Evolutionary conservation across 1,284 basidiomycete genomes (phyloP).

Genomic region (Caloboletus firmus): DNA sequence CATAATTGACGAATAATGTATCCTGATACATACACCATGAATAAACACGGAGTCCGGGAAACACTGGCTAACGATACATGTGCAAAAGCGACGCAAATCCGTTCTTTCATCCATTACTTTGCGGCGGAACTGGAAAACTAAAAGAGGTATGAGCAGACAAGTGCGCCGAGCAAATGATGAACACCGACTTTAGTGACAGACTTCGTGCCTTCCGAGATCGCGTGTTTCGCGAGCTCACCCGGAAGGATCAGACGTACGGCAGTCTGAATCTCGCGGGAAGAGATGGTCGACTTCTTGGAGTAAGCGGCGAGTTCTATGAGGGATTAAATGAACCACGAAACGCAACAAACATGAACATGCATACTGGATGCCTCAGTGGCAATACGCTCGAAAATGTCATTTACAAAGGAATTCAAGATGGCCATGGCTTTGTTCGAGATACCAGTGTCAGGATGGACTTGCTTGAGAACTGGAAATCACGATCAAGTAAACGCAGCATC

Average conservation of each 20-base stretch:
- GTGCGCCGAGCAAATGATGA: not conserved
- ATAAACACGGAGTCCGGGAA: conserved; percentile 3
- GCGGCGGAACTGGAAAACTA: conserved; percentile 67
- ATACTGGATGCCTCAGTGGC: conserved; percentile 70
- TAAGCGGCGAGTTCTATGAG: conserved; percentile 66
- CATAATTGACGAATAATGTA: conserved; percentile 25
- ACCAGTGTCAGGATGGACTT: conserved; percentile 81
- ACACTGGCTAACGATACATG: conserved; percentile 31
- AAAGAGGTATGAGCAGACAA: conserved; percentile 4
- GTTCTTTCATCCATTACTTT: conserved; percentile 41
- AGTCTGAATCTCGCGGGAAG: conserved; percentile 74
- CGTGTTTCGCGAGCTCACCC: conserved; percentile 64
- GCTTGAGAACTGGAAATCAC: conserved; percentile 51
- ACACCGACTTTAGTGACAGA: conserved; percentile 41
- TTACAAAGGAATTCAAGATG: conserved; percentile 75
- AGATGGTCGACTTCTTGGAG: conserved; percentile 79
- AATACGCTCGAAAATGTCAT: conserved; percentile 77
- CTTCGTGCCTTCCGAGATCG: conserved; percentile 80
- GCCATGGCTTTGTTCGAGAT: conserved; percentile 83
- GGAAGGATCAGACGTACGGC: conserved; percentile 80
- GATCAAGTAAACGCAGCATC: not conserved
- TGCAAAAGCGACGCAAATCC: not conserved
- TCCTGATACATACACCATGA: conserved; percentile 12
- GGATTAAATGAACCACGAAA: not conserved
- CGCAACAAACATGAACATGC: not conserved